Evolutionary conservation across 768 basidiomycete species (phyloP).

Genomic region (Auriscalpium orientale): DNA sequence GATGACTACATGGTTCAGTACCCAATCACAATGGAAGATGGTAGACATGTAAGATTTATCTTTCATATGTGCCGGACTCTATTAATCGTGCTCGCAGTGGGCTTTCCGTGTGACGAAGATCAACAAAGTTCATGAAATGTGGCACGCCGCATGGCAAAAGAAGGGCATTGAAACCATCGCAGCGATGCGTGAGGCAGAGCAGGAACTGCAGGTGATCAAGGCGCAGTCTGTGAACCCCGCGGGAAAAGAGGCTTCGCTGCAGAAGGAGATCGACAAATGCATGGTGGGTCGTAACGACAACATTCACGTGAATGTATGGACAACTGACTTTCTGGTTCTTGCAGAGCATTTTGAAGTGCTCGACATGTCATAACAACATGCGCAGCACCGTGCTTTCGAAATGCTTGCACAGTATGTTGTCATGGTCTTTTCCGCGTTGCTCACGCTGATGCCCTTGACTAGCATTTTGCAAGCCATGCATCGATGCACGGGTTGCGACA

Average conservation of each 20-base stretch:
- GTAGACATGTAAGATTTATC: too few relatives aligned
- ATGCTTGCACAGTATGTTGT: conserved; percentile 82
- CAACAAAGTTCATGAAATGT: conserved; percentile 27
- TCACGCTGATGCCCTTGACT: neutral
- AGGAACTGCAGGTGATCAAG: conserved; percentile 34
- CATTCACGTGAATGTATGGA: neutral
- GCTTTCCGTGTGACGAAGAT: conserved; percentile 13
- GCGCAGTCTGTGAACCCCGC: conserved; percentile 21
- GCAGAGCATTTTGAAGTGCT: conserved; percentile 81
- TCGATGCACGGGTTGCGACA: conserved; percentile 81
- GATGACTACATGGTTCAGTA: too few relatives aligned
- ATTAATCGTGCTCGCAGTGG: too few relatives aligned
- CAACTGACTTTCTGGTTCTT: neutral
- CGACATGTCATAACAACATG: conserved; percentile 74
- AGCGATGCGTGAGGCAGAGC: conserved; percentile 23
- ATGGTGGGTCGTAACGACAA: conserved; percentile 37
- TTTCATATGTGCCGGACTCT: too few relatives aligned
- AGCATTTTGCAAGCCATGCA: conserved; percentile 83
- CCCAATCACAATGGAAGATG: too few relatives aligned
- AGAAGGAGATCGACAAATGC: conserved; percentile 47
- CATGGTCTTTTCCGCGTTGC: neutral
- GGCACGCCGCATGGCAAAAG: conserved; percentile 21
- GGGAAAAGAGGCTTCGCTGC: conserved; percentile 29
- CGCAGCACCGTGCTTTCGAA: conserved; percentile 77
- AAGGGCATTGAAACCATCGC: neutral